Evolutionary conservation across 2,329 filamentous ascomycete genomes (phyloP).

Genomic region (Triangularia setosa): DNA sequence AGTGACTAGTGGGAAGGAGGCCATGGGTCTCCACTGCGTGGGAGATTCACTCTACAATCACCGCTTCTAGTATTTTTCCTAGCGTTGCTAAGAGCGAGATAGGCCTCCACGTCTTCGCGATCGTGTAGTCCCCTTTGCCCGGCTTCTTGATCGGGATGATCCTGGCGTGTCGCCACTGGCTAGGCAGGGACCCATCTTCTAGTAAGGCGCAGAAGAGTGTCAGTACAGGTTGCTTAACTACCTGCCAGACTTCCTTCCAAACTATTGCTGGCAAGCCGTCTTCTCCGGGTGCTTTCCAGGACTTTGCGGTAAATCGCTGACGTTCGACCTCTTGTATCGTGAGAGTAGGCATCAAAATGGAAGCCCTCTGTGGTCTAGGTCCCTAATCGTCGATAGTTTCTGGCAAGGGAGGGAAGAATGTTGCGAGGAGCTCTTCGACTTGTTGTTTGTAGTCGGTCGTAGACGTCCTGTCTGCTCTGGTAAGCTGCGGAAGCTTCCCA

Average conservation of each 20-base stretch:
- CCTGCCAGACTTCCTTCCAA: slow-evolving; percentile 1
- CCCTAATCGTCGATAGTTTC: slow-evolving; percentile 3
- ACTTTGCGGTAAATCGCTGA: background rate
- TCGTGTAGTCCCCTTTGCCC: background rate
- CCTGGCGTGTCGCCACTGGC: background rate
- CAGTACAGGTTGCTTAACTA: slow-evolving; percentile 1
- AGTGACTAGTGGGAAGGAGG: too few relatives aligned
- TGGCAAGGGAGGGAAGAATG: slow-evolving; percentile 5
- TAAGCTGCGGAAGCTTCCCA: background rate
- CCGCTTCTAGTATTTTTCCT: slow-evolving; percentile 9
- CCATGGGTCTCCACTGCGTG: background rate
- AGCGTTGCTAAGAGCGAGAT: slow-evolving; percentile 6
- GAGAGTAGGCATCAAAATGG: background rate
- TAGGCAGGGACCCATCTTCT: background rate
- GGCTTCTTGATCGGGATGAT: slow-evolving; percentile 9
- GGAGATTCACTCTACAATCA: slow-evolving; percentile 5
- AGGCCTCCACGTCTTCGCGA: slow-evolving; percentile 4
- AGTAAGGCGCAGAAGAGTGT: slow-evolving; percentile 1
- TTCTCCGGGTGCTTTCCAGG: slow-evolving; percentile 3
- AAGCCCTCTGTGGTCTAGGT: background rate
- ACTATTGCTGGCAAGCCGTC: slow-evolving; percentile 4
- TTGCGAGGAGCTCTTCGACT: background rate
- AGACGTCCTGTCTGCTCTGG: background rate
- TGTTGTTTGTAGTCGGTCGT: background rate
- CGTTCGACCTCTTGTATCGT: slow-evolving; percentile 6